Base-by-base conservation (phyloP, 768 basidiomycete species). In the Candolleomyces efflorescens region DNA sequence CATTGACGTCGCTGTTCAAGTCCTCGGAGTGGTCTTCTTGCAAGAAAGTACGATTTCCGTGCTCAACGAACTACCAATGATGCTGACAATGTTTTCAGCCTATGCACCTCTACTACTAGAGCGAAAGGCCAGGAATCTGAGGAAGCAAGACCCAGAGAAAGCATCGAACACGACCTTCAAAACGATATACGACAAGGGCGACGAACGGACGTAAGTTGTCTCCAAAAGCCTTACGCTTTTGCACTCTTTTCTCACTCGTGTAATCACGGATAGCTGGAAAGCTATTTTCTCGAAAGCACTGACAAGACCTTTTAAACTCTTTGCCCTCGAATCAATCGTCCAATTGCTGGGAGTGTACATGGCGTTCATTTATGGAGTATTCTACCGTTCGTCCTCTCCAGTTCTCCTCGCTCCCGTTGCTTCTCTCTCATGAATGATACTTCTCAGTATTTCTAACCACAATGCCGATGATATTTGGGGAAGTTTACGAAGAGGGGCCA, bases 271-370 rank as follows among this genome's bases (percentile, higher is more conserved):
- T 32, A 87, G 84, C 23, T 85, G 81, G 83, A 64, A 73, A 63
- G 49, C 64, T 0, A 75, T 90, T 37, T 71, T 92, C 57, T 45
- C 60, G 0, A 79, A 72, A 57, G 78, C 87, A 0, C 69, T 92
- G 22, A 69, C 76, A 11, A 80, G 90, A n/a, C 92, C 92, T 0
- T 88, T 93, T 71, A 64, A 69, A 3, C 66, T 92, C 11, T 86
- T 90, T 56, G 63, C 55, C 0, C 64, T 64, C 4, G 89, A 92
- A 64, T 81, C 84, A 0, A 88, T 91, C 62, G 73, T 89, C 18
- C 87, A 89, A 62, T 66, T 89, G 2, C 70, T 91, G 10, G 84
- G 85, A 0, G 3, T 84, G 0, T 91, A 89, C 60, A 82, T 88
- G 79, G 83, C 86, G 0, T 83, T 88, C 61, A 65, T 87, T 13